Conservation (phyloP, 2,329 filamentous ascomycete species). For the Diaporthe batatas region DNA sequence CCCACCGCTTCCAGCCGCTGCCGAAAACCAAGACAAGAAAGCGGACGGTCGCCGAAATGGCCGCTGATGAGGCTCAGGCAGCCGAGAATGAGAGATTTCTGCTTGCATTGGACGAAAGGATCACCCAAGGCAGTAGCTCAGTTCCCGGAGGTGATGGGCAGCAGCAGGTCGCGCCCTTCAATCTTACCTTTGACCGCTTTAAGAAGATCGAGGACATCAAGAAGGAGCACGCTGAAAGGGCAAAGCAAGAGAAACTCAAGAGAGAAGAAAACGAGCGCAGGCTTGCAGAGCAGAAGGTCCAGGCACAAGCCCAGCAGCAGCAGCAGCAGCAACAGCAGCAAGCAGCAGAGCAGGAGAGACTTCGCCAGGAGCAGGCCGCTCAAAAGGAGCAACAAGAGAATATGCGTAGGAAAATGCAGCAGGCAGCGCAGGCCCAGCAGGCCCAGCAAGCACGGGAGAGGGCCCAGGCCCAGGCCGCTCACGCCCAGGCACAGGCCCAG, state of each 20-base stretch:
- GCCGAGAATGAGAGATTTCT: constrained; percentile 92
- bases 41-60: constrained; percentile 93
- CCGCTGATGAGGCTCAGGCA: constrained; percentile 91
- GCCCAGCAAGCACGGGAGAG: constrained; percentile 51
- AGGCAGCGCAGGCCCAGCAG: constrained; percentile 51
- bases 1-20: constrained; percentile 80
- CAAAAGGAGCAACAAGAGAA: constrained; percentile 50
- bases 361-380: constrained; percentile 53
- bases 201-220: constrained; percentile 91
- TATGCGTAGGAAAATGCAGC: constrained; percentile 53
- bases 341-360: constrained; percentile 56
- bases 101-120: constrained; percentile 89
- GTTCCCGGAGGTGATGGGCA: constrained; percentile 80
- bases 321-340: constrained; percentile 55
- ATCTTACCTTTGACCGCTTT: constrained; percentile 89
- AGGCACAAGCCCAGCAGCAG: constrained; percentile 55
- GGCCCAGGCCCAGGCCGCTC: constrained; percentile 48
- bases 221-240: constrained; percentile 80
- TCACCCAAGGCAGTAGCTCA: constrained; percentile 71
- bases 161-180: constrained; percentile 79
- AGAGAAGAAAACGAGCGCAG: constrained; percentile 71
- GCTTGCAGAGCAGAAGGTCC: constrained; percentile 62
- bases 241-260: constrained; percentile 80
- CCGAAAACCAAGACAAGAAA: constrained; percentile 92
- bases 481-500: constrained; percentile 48